Percentiles rank a stretch among this genome's conserved stretches.
phyloP scores from a whole-genome alignment of 805 yeast genomes.

The Ascoidea rubescens region DNA sequence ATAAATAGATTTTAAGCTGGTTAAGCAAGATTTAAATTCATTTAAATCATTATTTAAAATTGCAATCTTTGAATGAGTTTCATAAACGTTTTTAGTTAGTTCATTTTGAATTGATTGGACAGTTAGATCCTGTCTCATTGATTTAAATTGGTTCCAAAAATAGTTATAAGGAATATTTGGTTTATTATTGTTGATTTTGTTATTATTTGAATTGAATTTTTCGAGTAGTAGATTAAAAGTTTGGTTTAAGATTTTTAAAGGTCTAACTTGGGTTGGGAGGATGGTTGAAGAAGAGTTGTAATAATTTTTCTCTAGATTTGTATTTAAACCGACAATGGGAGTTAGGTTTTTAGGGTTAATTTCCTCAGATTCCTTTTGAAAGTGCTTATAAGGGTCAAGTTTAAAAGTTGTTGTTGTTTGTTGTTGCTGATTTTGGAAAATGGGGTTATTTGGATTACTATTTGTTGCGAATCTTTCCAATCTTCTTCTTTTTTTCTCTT shows the following conservation, averaged over 20 bases:
- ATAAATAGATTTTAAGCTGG: slow-evolving; percentile 59
- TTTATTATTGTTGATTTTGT: slow-evolving; percentile 10
- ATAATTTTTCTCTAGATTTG: slow-evolving; percentile 61
- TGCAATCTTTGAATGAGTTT: slow-evolving; percentile 78
- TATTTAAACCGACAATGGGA: slow-evolving; percentile 47
- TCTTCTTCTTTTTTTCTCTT: slow-evolving; percentile 27
- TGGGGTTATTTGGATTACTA: slow-evolving; percentile 6
- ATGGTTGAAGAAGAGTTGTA: slow-evolving; percentile 85
- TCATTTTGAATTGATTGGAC: slow-evolving; percentile 77
- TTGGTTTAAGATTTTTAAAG: slow-evolving; percentile 42
- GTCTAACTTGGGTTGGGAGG: slow-evolving; percentile 72
- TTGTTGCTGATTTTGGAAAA: slow-evolving; percentile 3
- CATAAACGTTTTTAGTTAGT: slow-evolving; percentile 70
- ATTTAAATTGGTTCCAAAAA: slow-evolving; percentile 79
- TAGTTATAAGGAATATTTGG: slow-evolving; percentile 53
- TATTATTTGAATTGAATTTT: slow-evolving; percentile 23
- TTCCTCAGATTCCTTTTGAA: slow-evolving; percentile 1
- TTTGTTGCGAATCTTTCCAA: slow-evolving; percentile 33
- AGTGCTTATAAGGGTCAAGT: slow-evolving; percentile 1
- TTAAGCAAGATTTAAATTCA: slow-evolving; percentile 90
- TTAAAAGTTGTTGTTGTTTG: slow-evolving; percentile 6
- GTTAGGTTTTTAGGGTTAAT: slow-evolving; percentile 6
- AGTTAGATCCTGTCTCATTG: slow-evolving; percentile 84
- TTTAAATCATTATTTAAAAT: slow-evolving; percentile 76
- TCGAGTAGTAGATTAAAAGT: slow-evolving; percentile 39